phyloP scores from a whole-genome alignment of 371 early-diverging fungal genomes.

The Pancytospora epiphaga region DNA sequence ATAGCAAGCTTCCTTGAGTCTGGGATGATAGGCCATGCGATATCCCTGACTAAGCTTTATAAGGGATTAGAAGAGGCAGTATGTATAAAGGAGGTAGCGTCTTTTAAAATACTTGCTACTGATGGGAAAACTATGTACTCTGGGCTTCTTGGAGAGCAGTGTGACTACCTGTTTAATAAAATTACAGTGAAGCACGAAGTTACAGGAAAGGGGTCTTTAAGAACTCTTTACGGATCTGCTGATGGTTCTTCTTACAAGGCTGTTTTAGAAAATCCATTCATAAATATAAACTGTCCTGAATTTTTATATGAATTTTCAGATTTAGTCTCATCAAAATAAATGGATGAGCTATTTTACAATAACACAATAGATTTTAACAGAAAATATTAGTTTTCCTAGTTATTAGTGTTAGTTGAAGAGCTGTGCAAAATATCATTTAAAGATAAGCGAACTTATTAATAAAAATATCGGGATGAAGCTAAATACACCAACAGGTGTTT shows the following conservation, averaged over 20 bases:
- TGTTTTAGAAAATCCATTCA: conserved; percentile 7
- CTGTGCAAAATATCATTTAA: too few species aligned
- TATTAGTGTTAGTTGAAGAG: too few species aligned
- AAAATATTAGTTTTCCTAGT: too few species aligned
- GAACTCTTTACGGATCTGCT: conserved; percentile 18
- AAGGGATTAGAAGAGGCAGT: conserved; percentile 6
- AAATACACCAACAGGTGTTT: too few species aligned
- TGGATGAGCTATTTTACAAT: background rate
- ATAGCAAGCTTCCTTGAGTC: conserved; percentile 24
- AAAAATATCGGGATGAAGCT: too few species aligned
- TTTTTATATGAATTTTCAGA: background rate
- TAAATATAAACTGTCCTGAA: background rate
- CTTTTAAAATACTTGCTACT: conserved; percentile 13
- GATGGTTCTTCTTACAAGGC: background rate
- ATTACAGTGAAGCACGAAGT: conserved; percentile 8
- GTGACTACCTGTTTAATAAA: conserved; percentile 44
- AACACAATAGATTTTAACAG: background rate
- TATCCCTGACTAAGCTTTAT: conserved; percentile 8
- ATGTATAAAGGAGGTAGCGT: conserved; percentile 25
- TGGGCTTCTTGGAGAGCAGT: conserved; percentile 18
- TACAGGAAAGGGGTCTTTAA: conserved; percentile 18
- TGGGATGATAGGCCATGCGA: conserved; percentile 32
- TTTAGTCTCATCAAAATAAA: background rate
- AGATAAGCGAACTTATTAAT: too few species aligned
- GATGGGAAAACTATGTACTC: conserved; percentile 9